Base-by-base conservation (phyloP, 2,329 filamentous ascomycete genomes). In the Xylariaceae sp. region DNA sequence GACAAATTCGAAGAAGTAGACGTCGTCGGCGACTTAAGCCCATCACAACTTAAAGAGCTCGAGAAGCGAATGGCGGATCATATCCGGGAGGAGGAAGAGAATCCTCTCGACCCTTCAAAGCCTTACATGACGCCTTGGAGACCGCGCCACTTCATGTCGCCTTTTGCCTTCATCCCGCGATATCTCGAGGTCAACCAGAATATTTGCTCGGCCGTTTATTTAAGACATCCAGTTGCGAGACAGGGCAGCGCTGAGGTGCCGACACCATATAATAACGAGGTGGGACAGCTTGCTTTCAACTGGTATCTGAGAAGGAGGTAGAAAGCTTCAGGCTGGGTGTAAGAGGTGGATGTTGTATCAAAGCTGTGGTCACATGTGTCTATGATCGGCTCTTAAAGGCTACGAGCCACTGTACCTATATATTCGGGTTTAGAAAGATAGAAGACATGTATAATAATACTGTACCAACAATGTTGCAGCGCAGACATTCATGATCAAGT, bases 141-240 rank as follows among this genome's bases (percentile, higher is more conserved):
- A 59, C 94, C 94, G 12, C 81, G 91, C 50, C 81, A 87, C 47
- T 97, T 83, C 72, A 95, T 99, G 89, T 80, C 83, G 47, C 86
- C 92, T 0, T 99, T 99, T 72, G 91, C 92, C 19, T 97, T 96
- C 72, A 91, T 99, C 61, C 94, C 94, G 11, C 79, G 89, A 48
- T 99, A 97, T 71, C 82, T 99, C 55, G 95, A 99, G 75, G 94
- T 99, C 63, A 97, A 97, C 77, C 94, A 96, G 71, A 95, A 92
- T 66, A 88, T 97, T 64, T 99, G 94, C 73, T 87, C 92, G 1
- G 94, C 94, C 11, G 91, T 99, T 39, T 99, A 99, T 71, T 75
- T 99, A 56, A 82, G 94, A 52, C 93, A 99, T 75, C 94, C 94
- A 0, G 93, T 97, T 41, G 94, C 90, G 22, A 81, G 92, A 55